phyloP scores from a whole-genome alignment of 352 stramenopile genomes.

The Globisporangium alternatum region DNA sequence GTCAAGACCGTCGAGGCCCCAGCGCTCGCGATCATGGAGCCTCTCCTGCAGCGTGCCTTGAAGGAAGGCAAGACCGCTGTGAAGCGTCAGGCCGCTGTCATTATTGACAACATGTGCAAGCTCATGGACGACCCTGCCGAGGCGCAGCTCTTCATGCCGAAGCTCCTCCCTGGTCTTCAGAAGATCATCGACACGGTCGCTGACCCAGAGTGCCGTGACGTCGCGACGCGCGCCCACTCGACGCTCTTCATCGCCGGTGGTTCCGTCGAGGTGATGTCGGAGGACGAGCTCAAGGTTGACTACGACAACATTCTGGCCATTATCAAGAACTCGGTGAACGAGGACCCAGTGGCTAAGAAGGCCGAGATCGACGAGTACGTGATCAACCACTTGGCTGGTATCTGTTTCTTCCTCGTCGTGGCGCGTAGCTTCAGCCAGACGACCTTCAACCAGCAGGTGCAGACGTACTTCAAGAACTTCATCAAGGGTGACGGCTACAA shows the following conservation, averaged over 20 bases:
- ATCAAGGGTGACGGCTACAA: constrained; percentile 61
- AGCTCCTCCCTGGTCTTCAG: constrained; percentile 95
- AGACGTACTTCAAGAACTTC: constrained; percentile 87
- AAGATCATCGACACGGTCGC: constrained; percentile 95
- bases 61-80: constrained; percentile 95
- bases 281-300: constrained; percentile 91
- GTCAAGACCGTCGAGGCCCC: constrained; percentile 97
- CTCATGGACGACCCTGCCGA: constrained; percentile 97
- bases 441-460: constrained; percentile 93
- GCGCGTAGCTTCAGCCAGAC: constrained; percentile 93
- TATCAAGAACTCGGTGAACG: constrained; percentile 77
- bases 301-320: constrained; percentile 82
- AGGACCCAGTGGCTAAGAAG: constrained; percentile 78
- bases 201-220: constrained; percentile 96
- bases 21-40: constrained; percentile 96
- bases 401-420: constrained; percentile 86
- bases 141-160: constrained; percentile 96
- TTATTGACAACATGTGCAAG: constrained; percentile 99
- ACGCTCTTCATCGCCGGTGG: constrained; percentile 94
- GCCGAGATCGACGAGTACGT: constrained; percentile 87
- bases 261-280: constrained; percentile 84
- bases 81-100: constrained; percentile 97
- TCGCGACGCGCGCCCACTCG: constrained; percentile 91
- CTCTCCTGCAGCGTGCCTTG: constrained; percentile 94
- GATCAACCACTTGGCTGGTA: constrained; percentile 87